A percentile compares a stretch with the other conserved stretches of the same genome.
These are phyloP conservation scores for Pleurotus salmoneostramineus DNA, from an alignment of 768 basidiomycete species.

Conservation along the genomic window DNA sequence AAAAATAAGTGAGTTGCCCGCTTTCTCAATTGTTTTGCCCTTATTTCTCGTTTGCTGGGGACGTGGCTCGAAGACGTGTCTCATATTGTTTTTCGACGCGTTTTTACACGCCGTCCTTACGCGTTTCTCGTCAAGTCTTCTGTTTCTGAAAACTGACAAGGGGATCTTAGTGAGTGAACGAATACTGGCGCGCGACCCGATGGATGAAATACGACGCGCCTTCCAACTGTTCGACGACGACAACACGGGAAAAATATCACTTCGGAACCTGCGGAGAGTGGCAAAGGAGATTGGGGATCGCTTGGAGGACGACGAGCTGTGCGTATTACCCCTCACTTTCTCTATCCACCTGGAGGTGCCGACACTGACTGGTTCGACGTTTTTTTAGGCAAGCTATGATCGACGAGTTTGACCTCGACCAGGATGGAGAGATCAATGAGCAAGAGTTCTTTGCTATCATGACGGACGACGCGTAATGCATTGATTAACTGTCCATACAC, in stretches of 20 bases:
- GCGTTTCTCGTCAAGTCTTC: conserved; percentile 13
- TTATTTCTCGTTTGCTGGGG: too few relatives aligned
- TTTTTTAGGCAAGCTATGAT: conserved; percentile 94
- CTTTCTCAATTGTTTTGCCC: too few relatives aligned
- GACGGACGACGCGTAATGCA: conserved; percentile 77
- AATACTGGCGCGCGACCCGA: conserved; percentile 91
- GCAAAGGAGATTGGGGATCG: conserved; percentile 96
- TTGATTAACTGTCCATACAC: not conserved
- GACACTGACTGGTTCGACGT: not conserved
- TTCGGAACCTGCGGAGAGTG: conserved; percentile 87
- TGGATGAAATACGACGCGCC: conserved; percentile 93
- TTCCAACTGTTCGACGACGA: conserved; percentile 98
- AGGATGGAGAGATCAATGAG: conserved; percentile 96
- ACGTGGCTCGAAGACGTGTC: not conserved
- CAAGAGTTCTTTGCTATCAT: conserved; percentile 97
- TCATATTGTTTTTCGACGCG: not conserved
- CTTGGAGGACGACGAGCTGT: conserved; percentile 96
- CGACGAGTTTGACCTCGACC: conserved; percentile 98
- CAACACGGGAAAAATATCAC: conserved; percentile 88
- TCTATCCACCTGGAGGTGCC: not conserved
- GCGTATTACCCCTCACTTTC: conserved; percentile 30
- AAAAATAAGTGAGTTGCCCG: conserved; percentile 72
- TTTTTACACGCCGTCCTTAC: not conserved
- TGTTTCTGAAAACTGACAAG: too few relatives aligned
- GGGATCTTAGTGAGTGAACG: conserved; percentile 97